Base-by-base conservation (phyloP, 345 rosid genomes). In the Cochlearia excelsa region DNA sequence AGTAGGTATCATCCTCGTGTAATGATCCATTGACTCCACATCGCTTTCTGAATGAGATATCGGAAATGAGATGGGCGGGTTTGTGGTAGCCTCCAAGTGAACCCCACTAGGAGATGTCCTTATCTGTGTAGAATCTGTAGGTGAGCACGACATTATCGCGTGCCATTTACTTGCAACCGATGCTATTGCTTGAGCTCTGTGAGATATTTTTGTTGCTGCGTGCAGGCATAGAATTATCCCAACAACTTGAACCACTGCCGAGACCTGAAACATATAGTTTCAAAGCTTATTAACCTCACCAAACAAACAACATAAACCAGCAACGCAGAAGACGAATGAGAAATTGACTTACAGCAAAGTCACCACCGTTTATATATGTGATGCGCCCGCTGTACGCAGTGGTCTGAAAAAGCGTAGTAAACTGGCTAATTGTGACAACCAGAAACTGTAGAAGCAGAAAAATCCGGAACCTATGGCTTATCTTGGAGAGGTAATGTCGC, bases 381-480 rank as follows among this genome's bases (percentile, higher is more conserved):
- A 91, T 77, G 3, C 59, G 54, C 9, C 96, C 98, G 0, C 82
- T 35, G 57, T 91, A 85, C 3, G 75, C 85, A 1, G 95, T 91
- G 6, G 86, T 84, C 74, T 80, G 91, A 71, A 91, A 77, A 45
- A 91, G 95, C 37, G 92, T 81, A 38, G 85, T 59, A 29, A 81
- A 46, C 73, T 88, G 98, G 72, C 88, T 82, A 37, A 77, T 78
- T 1, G 95, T 86, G 64, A 91, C 95, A 11, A 86, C 82, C 73
- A 79, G 29, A 78, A 91, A 81, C 72, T 86, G 78, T 28, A 86
- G 74, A 67, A 91, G 76, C 51, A 91, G 95, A 75, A 82, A 91
- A 60, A 91, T 88, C 8, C 96, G 82, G 73, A 88, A 91, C 80
- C 95, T 82, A 71, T 91, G 98, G 80, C 98, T 91, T 69, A 91